Evolutionary conservation across 306 rosid species (phyloP), one percentile per base, ranked within the genome.

Genomic region (Cucurbita moschata): DNA sequence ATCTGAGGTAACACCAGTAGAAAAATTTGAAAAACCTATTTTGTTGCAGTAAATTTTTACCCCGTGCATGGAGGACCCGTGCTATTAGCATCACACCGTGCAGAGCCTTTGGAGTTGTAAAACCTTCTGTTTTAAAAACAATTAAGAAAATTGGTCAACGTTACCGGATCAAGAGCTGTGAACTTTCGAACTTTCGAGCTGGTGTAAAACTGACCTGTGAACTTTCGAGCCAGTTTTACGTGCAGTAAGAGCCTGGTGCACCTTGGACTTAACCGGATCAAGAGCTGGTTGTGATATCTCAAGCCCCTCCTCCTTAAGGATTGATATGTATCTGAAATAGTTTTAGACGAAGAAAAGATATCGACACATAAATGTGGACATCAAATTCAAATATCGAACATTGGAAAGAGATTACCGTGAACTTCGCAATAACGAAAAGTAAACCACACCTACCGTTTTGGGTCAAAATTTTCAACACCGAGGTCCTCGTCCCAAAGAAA

Each of bases 401-500:
- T 35, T 19, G 3, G 10, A 57, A 53, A 35, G 43, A 60, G 66
- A 60, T 6, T 61, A 37, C 12, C 19, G 12, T 62, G 35, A 42
- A 44, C 38, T 65, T 26, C 0, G 4, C 3, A 65, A 44, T 10
- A 8, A 18, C 15, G 21, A 26, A 30, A 69, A 37, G 56, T 15
- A 51, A 15, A 8, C 21, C 37, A 51, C 57, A 62, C 77, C 72
- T 75, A 93, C 98, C 87, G 76, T 54, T 81, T 78, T 0, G 97
- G 88, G 80, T 90, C 79, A 76, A 93, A 93, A 80, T 87, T 80
- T 69, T 93, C 97, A 12, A 93, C 96, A 52, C 90, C 96, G 73
- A 93, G 89, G 80, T 93, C 98, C 77, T 93, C 98, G 18, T 93
- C 98, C 98, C 98, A 93, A 14, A 93, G 98, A 85, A 93, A 93